Evolutionary conservation across 2,329 filamentous ascomycete genomes (phyloP), one percentile per base, ranked within the genome.

Genomic region (Trichoderma citrinoviride): DNA sequence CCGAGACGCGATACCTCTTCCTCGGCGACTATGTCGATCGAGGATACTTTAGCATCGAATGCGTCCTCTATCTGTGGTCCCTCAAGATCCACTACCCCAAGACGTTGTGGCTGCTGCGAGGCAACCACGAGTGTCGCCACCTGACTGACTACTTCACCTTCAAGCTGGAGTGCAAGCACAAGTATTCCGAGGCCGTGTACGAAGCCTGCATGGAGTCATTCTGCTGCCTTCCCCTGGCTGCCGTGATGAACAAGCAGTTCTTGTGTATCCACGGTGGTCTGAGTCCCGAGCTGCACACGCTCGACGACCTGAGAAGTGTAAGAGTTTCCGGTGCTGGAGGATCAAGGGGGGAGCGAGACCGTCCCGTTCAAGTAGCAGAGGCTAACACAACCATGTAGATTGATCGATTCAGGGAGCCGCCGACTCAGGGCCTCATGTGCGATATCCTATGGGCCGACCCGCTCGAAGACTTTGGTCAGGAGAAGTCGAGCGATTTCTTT

Each of bases 221-320:
- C 84, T 99, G 95, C 81, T 85, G 90, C 69, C 82, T 99, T 68
- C 95, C 95, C 33, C 83, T 99, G 71, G 95, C 95, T 65, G 95
- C 95, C 29, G 89, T 99, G 71, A 99, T 99, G 95, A 99, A 99
- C 86, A 99, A 99, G 84, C 95, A 99, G 78, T 99, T 99, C 79
- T 82, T 99, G 71, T 99, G 95, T 77, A 98, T 99, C 72, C 95
- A 99, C 77, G 95, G 95, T 74, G 95, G 95, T 68, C 82, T 99
- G 71, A 97, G 93, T 77, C 95, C 95, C 7, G 95, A 99, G 79
- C 82, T 99, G 68, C 94, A 98, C 78, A 97, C 94, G 5, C 83
- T 99, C 61, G 95, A 99, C 71, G 95, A 99, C 73, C 80, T 99
- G 71, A 93, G 94, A 83, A 90, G 83, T 75, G 92, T 95, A 80